Evolutionary conservation across 1,284 basidiomycete species (phyloP).

Genomic region (Athelia psychrophila): DNA sequence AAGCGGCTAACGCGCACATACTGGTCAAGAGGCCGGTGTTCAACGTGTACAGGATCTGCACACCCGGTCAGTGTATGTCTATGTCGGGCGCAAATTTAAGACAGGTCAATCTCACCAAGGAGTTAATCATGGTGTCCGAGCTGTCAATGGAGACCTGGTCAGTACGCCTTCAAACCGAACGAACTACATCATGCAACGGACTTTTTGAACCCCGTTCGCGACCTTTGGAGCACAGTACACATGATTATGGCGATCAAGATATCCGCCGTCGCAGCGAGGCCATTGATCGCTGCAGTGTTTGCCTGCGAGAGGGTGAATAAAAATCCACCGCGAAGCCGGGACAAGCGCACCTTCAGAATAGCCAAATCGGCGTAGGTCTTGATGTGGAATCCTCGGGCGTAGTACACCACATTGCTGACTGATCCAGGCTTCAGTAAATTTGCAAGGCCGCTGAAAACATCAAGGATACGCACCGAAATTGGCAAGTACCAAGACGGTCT

Average conservation of each 20-base stretch:
- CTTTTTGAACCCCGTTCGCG: conserved; percentile 49
- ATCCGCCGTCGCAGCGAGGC: conserved; percentile 51
- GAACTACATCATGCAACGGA: background rate
- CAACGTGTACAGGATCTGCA: background rate
- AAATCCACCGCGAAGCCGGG: too few relatives aligned
- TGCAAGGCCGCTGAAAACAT: too few relatives aligned
- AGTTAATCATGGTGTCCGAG: background rate
- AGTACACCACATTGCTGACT: too few relatives aligned
- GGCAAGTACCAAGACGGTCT: too few relatives aligned
- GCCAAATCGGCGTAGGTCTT: too few relatives aligned
- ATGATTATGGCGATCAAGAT: conserved; percentile 50
- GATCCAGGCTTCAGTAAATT: too few relatives aligned
- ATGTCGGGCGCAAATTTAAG: background rate
- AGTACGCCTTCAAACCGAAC: background rate
- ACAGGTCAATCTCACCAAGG: background rate
- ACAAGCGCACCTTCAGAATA: too few relatives aligned
- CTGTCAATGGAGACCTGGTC: background rate
- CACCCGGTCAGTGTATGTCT: background rate
- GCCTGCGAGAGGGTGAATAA: conserved; percentile 11
- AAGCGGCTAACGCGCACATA: background rate
- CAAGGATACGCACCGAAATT: too few relatives aligned
- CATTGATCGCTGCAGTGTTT: conserved; percentile 53
- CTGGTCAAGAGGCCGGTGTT: conserved; percentile 2
- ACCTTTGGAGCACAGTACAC: conserved; percentile 46
- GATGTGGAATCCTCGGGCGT: too few relatives aligned